A percentile compares a stretch with the other conserved stretches of the same genome.
Conservation (phyloP, 2,329 filamentous ascomycete genomes). For the Keithomyces neogunnii region DNA sequence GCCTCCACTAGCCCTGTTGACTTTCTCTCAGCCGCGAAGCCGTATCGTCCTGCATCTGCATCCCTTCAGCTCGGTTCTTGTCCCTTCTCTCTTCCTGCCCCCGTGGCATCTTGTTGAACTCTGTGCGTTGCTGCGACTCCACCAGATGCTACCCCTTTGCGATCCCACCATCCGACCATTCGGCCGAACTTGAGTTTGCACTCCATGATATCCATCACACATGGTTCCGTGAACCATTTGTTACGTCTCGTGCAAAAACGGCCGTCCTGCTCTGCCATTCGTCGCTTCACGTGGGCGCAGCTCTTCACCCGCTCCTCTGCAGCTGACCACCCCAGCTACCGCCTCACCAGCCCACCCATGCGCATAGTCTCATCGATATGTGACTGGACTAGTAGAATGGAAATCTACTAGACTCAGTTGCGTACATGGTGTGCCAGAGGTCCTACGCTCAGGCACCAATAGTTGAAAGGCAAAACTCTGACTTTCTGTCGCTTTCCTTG, state of each 20-base stretch:
- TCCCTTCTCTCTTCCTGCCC: no score
- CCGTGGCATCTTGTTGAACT: no score
- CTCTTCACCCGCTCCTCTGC: background rate
- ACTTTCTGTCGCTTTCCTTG: background rate
- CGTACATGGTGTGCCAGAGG: background rate
- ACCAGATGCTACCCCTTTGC: background rate
- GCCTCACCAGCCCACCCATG: constrained; percentile 2
- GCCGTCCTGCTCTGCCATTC: background rate
- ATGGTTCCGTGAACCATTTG: background rate
- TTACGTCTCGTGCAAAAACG: background rate
- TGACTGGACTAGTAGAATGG: background rate
- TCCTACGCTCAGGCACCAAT: background rate
- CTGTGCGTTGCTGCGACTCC: background rate
- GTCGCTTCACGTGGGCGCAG: constrained; percentile 7
- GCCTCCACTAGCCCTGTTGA: no score
- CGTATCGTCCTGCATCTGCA: no score
- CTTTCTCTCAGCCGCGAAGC: no score
- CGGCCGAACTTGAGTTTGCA: background rate
- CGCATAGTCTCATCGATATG: constrained; percentile 1
- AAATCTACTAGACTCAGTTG: background rate
- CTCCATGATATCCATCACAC: background rate
- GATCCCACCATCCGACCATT: no score
- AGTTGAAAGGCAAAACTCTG: background rate
- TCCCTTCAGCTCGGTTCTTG: no score
- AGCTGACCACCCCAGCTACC: constrained; percentile 5